Evolutionary conservation across 176 grass and related monocot species (phyloP).

Genomic region (Calamus simplicifolius): DNA sequence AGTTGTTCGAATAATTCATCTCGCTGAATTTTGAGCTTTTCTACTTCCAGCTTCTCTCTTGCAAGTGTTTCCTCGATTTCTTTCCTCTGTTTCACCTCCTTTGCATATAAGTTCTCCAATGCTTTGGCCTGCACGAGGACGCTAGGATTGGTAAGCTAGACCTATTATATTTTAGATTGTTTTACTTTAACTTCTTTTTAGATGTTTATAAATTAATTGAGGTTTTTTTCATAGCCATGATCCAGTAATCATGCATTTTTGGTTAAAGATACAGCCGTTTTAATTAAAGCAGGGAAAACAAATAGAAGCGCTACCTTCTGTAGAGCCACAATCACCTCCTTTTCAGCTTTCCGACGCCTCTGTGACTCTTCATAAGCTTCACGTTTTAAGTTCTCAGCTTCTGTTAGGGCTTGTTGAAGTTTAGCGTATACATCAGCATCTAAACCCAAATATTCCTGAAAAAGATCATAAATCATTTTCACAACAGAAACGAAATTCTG

Average conservation of each 20-base stretch:
- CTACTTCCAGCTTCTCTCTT: no score
- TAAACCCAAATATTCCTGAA: constrained; percentile 29
- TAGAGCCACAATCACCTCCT: constrained; percentile 20
- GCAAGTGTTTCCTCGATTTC: constrained; percentile 22
- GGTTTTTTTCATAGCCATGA: no score
- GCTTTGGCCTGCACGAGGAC: no score
- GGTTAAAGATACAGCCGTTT: no score
- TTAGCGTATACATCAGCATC: constrained; percentile 29
- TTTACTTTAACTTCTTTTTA: no score
- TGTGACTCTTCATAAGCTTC: constrained; percentile 31
- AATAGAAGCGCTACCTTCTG: constrained; percentile 29
- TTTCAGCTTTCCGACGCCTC: constrained; percentile 23
- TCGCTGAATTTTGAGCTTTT: constrained; percentile 23
- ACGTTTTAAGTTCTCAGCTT: constrained; percentile 30
- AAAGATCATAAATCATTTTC: background rate
- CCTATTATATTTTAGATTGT: no score
- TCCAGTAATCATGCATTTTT: no score
- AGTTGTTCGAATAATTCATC: constrained; percentile 35
- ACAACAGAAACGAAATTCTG: no score
- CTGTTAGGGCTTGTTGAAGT: constrained; percentile 24
- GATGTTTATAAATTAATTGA: no score
- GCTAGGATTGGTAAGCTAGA: no score
- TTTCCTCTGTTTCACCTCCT: constrained; percentile 2
- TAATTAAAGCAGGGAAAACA: no score
- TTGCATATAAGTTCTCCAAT: no score